Conservation (phyloP, 768 basidiomycete species). For the Amanita polypyramis region DNA sequence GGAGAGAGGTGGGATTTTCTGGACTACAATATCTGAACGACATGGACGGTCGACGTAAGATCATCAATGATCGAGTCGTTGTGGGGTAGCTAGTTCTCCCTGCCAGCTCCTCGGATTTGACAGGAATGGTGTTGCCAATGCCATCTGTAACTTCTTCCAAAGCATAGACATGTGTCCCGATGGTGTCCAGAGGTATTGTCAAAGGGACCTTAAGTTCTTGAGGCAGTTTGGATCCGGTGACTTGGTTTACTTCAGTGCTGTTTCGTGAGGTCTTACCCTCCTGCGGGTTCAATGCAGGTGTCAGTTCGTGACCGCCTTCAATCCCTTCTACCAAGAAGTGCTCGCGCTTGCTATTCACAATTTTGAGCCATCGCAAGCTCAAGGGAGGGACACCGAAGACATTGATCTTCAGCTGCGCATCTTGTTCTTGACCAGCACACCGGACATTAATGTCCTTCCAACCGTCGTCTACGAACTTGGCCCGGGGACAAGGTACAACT, state of each 20-base stretch:
- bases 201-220: conserved; percentile 62
- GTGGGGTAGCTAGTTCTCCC: conserved; percentile 26
- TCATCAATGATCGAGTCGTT: conserved; percentile 49
- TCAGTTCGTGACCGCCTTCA: conserved; percentile 39
- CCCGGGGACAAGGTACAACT: conserved; percentile 76
- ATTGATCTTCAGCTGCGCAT: conserved; percentile 47
- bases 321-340: conserved; percentile 79
- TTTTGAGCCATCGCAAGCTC: conserved; percentile 67
- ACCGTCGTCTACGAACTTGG: conserved; percentile 46
- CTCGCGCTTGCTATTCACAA: conserved; percentile 56
- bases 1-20: conserved; percentile 57
- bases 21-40: conserved; percentile 68
- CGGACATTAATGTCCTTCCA: conserved; percentile 33
- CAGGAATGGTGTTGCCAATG: conserved; percentile 62
- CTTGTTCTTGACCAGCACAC: conserved; percentile 59
- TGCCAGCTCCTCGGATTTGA: conserved; percentile 22
- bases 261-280: conserved; percentile 6
- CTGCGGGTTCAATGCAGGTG: conserved; percentile 14
- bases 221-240: conserved; percentile 22
- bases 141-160: conserved; percentile 80
- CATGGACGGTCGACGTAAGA: conserved; percentile 61
- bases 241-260: conserved; percentile 3
- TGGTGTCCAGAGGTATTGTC: conserved; percentile 46
- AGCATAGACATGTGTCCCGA: conserved; percentile 62
- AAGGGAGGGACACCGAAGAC: conserved; percentile 70